These are phyloP conservation scores for Trichoderma harzianum DNA, from an alignment of 2,329 filamentous ascomycete species.

Conservation along the genomic window DNA sequence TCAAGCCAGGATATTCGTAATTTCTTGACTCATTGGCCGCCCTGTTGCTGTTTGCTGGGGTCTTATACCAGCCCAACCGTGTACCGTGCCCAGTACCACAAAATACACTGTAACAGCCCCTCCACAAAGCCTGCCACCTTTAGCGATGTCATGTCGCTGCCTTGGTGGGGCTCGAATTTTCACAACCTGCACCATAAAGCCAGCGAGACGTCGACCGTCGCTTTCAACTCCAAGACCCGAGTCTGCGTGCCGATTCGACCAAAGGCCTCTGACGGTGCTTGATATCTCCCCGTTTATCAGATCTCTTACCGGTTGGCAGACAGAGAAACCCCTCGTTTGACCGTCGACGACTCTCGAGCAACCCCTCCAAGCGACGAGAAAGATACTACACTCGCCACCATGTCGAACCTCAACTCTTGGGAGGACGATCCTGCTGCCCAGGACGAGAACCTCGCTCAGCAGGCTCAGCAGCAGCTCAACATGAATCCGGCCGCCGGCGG, in stretches of 20 bases:
- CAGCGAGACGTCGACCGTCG: constrained; percentile 18
- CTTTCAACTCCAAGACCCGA: constrained; percentile 17
- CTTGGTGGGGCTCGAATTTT: constrained; percentile 42
- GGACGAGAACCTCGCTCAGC: constrained; percentile 74
- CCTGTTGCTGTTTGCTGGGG: background rate
- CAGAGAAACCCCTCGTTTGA: background rate
- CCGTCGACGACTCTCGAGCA: background rate
- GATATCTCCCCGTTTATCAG: background rate
- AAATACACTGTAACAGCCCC: constrained; percentile 24
- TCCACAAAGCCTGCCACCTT: constrained; percentile 24
- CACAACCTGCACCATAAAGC: constrained; percentile 32
- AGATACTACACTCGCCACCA: constrained; percentile 42
- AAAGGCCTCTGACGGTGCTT: background rate
- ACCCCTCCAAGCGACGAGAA: constrained; percentile 8
- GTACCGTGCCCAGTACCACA: background rate
- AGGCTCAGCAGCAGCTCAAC: constrained; percentile 73
- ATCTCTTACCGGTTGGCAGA: background rate
- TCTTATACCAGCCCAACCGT: background rate
- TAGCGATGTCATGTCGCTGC: constrained; percentile 30
- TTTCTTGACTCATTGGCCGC: background rate
- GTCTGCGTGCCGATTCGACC: background rate
- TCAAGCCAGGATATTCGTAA: background rate
- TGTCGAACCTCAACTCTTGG: constrained; percentile 94
- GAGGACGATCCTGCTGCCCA: constrained; percentile 80
- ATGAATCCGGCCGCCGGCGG: constrained; percentile 54